Conservation (phyloP, 805 yeast species). For the Debaryomyces prosopidis region DNA sequence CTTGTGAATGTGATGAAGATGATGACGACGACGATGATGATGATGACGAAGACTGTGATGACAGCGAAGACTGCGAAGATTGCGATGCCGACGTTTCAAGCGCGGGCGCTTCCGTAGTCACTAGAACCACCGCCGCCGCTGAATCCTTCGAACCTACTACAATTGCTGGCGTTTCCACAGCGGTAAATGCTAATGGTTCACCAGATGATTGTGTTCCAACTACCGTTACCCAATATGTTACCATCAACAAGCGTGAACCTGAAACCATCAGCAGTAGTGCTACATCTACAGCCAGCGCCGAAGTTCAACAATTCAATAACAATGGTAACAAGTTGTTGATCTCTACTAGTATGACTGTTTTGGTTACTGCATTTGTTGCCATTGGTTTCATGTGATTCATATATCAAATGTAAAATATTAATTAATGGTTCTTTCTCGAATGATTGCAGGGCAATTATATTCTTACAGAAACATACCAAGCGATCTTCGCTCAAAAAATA, state of each 20-base stretch:
- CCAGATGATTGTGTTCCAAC: constrained; percentile 7
- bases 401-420: not conserved
- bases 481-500: no score
- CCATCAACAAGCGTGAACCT: constrained; percentile 3
- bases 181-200: constrained; percentile 4
- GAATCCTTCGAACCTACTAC: not conserved
- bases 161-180: not conserved
- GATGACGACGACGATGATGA: constrained; percentile 12
- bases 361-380: not conserved
- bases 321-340: not conserved
- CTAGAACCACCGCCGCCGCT: constrained; percentile 3
- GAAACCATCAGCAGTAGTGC: not conserved
- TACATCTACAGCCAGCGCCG: not conserved
- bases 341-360: not conserved
- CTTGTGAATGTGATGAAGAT: constrained; percentile 12
- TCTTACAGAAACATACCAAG: no score
- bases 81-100: constrained; percentile 5
- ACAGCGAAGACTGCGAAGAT: constrained; percentile 6
- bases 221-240: constrained; percentile 3
- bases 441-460: not conserved
- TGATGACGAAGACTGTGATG: constrained; percentile 5
- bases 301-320: constrained; percentile 1
- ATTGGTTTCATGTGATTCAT: not conserved
- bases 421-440: not conserved
- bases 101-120: not conserved